Conservation (phyloP, 176 grass and related monocot genomes). For the Urochloa ruziziensis region DNA sequence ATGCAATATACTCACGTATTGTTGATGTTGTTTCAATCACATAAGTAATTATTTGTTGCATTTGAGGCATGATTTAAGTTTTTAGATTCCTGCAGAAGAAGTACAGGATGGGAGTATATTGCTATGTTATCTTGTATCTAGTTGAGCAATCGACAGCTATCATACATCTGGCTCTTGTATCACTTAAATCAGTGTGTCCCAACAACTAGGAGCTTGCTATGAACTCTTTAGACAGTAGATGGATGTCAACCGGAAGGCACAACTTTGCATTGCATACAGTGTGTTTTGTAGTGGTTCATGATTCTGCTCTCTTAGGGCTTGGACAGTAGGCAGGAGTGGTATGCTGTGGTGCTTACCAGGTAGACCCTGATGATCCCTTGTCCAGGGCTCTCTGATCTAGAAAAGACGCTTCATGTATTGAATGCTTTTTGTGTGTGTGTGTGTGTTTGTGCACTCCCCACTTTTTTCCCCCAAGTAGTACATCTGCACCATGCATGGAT, state of each 20-base stretch:
- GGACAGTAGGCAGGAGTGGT: background rate
- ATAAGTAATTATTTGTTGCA: background rate
- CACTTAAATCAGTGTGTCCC: background rate
- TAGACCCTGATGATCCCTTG: slow-evolving; percentile 1
- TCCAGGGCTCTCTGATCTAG: background rate
- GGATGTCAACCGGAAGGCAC: background rate
- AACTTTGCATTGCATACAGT: slow-evolving; percentile 5
- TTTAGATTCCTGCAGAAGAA: slow-evolving; percentile 15
- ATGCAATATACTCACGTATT: background rate
- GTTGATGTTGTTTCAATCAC: background rate
- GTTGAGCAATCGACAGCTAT: background rate
- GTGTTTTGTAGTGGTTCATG: slow-evolving; percentile 5
- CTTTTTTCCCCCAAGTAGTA: background rate
- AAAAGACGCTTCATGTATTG: background rate
- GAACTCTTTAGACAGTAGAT: background rate
- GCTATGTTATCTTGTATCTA: background rate
- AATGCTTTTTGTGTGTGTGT: background rate
- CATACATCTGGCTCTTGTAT: slow-evolving; percentile 1
- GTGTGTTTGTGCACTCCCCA: background rate
- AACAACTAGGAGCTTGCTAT: background rate
- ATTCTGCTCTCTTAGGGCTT: slow-evolving; percentile 12
- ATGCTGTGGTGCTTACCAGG: slow-evolving; percentile 25
- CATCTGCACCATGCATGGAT: background rate
- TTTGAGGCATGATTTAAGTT: slow-evolving; percentile 7
- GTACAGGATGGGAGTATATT: background rate